Conservation (phyloP, 306 rosid species). For the Cicer bijugum region DNA sequence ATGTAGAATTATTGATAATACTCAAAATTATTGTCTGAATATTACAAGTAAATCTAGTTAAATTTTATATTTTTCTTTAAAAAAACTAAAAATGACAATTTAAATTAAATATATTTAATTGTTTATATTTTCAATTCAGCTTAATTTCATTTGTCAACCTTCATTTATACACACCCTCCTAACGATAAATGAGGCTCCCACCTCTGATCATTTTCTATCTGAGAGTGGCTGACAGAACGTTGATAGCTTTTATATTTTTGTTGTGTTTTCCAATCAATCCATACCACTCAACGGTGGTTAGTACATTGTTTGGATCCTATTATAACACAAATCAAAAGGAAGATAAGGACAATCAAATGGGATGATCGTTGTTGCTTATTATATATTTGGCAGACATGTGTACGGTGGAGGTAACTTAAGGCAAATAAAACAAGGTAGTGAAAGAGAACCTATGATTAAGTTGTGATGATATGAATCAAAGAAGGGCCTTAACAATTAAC, state of each 20-base stretch:
- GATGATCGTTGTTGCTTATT: neutral
- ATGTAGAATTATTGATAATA: too few relatives aligned
- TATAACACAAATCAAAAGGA: neutral
- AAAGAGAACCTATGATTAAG: neutral
- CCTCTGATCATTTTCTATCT: conserved; percentile 9
- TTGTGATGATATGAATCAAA: too few relatives aligned
- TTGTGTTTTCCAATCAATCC: neutral
- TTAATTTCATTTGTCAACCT: neutral
- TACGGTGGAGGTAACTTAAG: conserved; percentile 12
- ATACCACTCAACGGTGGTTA: conserved; percentile 33
- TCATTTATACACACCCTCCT: neutral
- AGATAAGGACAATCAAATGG: neutral
- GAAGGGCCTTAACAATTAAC: neutral
- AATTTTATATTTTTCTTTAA: too few relatives aligned
- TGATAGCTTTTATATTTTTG: neutral
- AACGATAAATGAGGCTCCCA: conserved; percentile 14
- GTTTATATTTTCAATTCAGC: neutral
- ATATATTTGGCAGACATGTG: conserved; percentile 35
- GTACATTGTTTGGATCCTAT: neutral
- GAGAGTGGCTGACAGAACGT: neutral
- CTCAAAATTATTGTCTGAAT: too few relatives aligned
- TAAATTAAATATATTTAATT: neutral
- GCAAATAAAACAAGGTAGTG: neutral
- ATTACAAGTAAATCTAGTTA: too few relatives aligned
- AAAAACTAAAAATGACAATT: neutral